Percentiles rank a stretch among this genome's conserved stretches.
Conservation (phyloP, 768 basidiomycete genomes). For the Galerina marginata region DNA sequence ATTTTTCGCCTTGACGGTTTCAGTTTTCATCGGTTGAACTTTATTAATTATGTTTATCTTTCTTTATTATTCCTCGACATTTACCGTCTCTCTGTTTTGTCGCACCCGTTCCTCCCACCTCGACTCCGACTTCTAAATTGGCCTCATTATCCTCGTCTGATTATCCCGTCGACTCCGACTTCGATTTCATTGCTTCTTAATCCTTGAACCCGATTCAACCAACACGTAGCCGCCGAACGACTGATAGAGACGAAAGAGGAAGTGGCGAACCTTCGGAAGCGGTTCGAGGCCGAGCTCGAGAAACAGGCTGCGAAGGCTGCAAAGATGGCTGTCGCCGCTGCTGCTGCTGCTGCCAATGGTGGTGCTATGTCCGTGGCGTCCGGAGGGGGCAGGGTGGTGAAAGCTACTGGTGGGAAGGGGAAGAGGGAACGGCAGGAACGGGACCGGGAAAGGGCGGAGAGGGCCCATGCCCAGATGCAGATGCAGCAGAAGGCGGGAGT, state of each 20-base stretch:
- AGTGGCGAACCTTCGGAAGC: constrained; percentile 64
- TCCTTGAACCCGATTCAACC: constrained; percentile 5
- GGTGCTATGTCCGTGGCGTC: neutral
- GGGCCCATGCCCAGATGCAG: constrained; percentile 30
- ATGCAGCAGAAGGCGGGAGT: constrained; percentile 1
- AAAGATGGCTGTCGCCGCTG: constrained; percentile 51
- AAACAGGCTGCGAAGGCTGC: constrained; percentile 69
- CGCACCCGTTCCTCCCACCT: no score
- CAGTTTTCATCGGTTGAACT: no score
- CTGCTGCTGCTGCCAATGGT: constrained; percentile 11
- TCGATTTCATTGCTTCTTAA: constrained; percentile 13
- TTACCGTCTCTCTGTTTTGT: no score
- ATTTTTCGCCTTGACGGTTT: no score
- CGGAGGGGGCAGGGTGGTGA: constrained; percentile 5
- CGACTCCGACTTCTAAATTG: no score
- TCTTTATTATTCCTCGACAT: no score
- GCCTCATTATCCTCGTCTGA: neutral
- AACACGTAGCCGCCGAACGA: constrained; percentile 68
- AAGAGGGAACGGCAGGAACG: constrained; percentile 31
- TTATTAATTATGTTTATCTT: no score
- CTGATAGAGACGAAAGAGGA: constrained; percentile 72
- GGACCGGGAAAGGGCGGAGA: constrained; percentile 32
- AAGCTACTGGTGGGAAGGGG: constrained; percentile 23
- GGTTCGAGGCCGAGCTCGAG: constrained; percentile 77
- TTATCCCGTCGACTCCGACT: neutral